Conservation (phyloP, 2,329 filamentous ascomycete species). For the Bipolaris sorokiniana region DNA sequence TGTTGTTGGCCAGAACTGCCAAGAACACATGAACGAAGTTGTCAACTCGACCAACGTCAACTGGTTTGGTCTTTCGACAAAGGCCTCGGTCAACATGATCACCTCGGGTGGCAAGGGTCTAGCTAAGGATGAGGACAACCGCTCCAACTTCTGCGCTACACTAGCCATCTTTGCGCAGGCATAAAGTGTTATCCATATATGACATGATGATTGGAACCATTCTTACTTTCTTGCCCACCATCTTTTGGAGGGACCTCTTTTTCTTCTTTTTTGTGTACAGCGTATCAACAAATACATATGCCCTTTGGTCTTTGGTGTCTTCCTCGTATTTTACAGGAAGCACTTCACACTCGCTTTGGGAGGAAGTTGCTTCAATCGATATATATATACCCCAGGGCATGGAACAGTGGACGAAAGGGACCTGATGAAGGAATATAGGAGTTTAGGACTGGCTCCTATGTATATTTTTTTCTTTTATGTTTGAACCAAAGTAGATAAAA, state of each 20-base stretch:
- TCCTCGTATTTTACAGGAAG: conserved; percentile 11
- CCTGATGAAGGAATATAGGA: conserved; percentile 7
- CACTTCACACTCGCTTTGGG: conserved; percentile 21
- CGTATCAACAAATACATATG: conserved; percentile 28
- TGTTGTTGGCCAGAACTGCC: conserved; percentile 56
- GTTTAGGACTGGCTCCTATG: conserved; percentile 9
- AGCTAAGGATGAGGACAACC: conserved; percentile 53
- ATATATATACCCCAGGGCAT: conserved; percentile 23
- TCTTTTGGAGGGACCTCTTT: conserved; percentile 14
- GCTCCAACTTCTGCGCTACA: conserved; percentile 57
- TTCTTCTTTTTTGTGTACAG: conserved; percentile 12
- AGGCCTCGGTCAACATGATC: conserved; percentile 59
- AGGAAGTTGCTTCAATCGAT: conserved; percentile 13
- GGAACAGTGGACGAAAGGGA: neutral
- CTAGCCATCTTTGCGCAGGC: conserved; percentile 49
- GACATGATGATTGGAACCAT: neutral
- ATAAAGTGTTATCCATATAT: conserved; percentile 6
- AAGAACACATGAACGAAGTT: conserved; percentile 57
- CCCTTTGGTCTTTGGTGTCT: conserved; percentile 16
- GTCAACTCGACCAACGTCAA: conserved; percentile 52
- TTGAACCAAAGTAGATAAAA: neutral
- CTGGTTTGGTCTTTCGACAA: conserved; percentile 57
- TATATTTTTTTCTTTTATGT: neutral
- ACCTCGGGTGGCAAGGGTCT: conserved; percentile 46
- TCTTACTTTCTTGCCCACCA: conserved; percentile 24